phyloP scores from a whole-genome alignment of 768 basidiomycete genomes.

The Rossbeevera mucosa region DNA sequence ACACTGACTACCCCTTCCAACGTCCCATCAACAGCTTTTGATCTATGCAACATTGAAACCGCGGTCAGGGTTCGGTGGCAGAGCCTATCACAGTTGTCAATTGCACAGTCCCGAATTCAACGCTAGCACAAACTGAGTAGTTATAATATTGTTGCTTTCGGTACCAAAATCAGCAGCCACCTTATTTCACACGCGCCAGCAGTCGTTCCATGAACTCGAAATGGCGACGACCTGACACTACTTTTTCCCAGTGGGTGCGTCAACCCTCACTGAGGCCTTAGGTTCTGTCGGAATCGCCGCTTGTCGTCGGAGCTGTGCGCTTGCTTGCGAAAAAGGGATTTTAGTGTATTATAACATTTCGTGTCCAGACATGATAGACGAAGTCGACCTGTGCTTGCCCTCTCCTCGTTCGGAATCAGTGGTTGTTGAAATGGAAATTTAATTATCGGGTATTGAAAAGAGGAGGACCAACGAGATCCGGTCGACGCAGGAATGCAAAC shows the following conservation, averaged over 20 bases:
- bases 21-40: not conserved
- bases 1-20: not conserved
- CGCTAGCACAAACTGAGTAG: not conserved
- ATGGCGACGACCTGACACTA: not conserved
- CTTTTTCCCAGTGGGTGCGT: not conserved
- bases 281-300: not conserved
- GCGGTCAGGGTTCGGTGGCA: not conserved
- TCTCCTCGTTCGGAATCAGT: too few relatives aligned
- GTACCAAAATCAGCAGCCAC: not conserved
- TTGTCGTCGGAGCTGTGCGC: not conserved
- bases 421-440: not conserved
- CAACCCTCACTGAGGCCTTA: not conserved
- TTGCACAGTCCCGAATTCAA: not conserved
- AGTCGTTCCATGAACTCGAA: not conserved
- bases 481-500: not conserved
- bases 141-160: not conserved
- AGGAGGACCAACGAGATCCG: conserved; percentile 1
- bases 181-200: not conserved
- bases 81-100: not conserved
- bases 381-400: not conserved
- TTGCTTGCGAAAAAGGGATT: not conserved
- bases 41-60: not conserved
- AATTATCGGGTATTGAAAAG: not conserved
- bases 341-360: not conserved
- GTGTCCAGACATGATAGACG: not conserved